Conservation (phyloP, 257 asterid species). For the Solanum virginianum region DNA sequence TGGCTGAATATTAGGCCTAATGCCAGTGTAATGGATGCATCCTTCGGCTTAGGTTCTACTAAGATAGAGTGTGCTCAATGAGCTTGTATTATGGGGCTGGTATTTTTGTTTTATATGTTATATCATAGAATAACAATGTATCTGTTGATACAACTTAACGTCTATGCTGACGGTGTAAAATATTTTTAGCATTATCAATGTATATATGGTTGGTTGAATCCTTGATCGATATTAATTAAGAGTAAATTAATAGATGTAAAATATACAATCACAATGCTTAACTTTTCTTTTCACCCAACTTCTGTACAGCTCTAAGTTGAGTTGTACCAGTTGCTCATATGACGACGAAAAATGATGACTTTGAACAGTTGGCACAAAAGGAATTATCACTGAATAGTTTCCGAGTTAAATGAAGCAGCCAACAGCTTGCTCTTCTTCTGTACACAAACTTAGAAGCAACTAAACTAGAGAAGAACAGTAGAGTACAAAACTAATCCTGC, state of each 20-base stretch:
- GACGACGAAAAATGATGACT: background rate
- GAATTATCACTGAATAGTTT: background rate
- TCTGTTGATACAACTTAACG: background rate
- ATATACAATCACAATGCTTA: background rate
- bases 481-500: background rate
- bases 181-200: background rate
- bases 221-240: background rate
- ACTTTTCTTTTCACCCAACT: background rate
- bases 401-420: background rate
- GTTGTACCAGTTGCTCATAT: background rate
- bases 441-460: background rate
- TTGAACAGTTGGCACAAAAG: background rate
- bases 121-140: background rate
- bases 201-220: background rate
- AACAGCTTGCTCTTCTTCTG: background rate
- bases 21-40: background rate
- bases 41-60: background rate
- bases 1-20: conserved; percentile 37
- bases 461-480: background rate
- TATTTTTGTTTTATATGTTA: background rate
- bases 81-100: background rate
- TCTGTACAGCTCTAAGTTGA: background rate
- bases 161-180: background rate
- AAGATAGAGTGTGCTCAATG: background rate
- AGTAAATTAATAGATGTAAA: background rate